A percentile compares a stretch with the other conserved stretches of the same genome.
phyloP scores from a whole-genome alignment of 345 rosid genomes.

The Eutrema japonicum region DNA sequence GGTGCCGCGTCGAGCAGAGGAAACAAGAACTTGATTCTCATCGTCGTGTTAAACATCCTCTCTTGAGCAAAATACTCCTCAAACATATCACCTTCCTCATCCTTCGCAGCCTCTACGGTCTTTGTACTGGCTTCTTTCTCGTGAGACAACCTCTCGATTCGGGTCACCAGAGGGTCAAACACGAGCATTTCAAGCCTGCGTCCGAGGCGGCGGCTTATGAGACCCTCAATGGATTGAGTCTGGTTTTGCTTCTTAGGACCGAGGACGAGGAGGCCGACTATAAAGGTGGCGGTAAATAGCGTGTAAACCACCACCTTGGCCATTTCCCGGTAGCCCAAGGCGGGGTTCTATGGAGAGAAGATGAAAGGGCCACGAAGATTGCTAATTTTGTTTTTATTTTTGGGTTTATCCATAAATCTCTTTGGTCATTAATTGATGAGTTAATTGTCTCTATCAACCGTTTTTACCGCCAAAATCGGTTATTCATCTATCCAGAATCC shows the following conservation, averaged over 20 bases:
- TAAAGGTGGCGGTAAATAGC: conserved; percentile 47
- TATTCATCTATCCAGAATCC: conserved; percentile 31
- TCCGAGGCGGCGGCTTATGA: conserved; percentile 59
- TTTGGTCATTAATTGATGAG: not conserved
- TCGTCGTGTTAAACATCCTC: conserved; percentile 57
- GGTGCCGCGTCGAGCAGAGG: conserved; percentile 64
- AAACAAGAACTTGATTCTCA: conserved; percentile 63
- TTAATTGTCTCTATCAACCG: conserved; percentile 18
- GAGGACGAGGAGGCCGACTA: conserved; percentile 42
- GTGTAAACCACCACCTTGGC: conserved; percentile 67
- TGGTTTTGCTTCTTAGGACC: conserved; percentile 33
- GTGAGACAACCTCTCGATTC: conserved; percentile 49
- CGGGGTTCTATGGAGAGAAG: conserved; percentile 29
- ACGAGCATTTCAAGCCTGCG: conserved; percentile 40
- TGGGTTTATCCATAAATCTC: not conserved
- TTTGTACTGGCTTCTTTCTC: conserved; percentile 24
- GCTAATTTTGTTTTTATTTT: conserved; percentile 22
- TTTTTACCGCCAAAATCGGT: conserved; percentile 53
- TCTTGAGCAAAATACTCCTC: conserved; percentile 48
- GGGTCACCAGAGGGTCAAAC: conserved; percentile 63
- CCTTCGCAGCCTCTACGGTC: conserved; percentile 22
- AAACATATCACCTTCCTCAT: conserved; percentile 28
- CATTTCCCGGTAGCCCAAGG: conserved; percentile 52
- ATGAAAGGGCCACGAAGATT: conserved; percentile 26
- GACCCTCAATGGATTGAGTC: conserved; percentile 17